Evolutionary conservation across 2,329 filamentous ascomycete genomes (phyloP), one percentile per base, ranked within the genome.

Genomic region (Alternaria dauci): DNA sequence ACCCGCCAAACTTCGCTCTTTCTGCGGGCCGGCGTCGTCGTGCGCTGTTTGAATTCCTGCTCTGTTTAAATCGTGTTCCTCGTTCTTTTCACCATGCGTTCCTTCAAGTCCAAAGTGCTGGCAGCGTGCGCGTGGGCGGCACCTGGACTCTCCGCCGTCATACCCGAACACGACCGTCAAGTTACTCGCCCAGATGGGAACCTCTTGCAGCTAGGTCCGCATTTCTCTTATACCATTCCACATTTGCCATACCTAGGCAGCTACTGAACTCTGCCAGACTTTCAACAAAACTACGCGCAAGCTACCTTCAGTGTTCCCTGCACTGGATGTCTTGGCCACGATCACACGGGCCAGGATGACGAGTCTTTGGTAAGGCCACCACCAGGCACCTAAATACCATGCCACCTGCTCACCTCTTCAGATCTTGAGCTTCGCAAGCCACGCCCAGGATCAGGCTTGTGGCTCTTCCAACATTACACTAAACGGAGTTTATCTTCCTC

Each of bases 261-360:
- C 73, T 73, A 65, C 74, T 78, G 63, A 76, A 57, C 41, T 9
- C 42, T 28, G 56, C n/a, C 55, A 78, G 76, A 77, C 54, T 55
- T 73, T 55, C 74, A 73, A 48, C 69, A 75, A 51, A 70, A 67
- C 56, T 76, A 77, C 71, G 74, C 74, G 53, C 72, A 79, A 74
- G 79, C 80, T 59, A 80, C 76, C 51, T 81, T 83, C 75, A 74
- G 71, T 52, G 71, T 82, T 39, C 77, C 80, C 36, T 80, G 79
- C 72, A 66, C 61, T 56, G 74, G 76, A 59, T 82, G 78, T 79
- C 79, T 79, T 79, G 74, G 78, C 78, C 61, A 59, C 65, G 61
- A 66, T 64, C 71, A 76, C 72, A 75, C 72, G 69, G 68, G 68
- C 71, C 71, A 70, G 63, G 74, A 75, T 79, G 78, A 80, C 78